A percentile compares a stretch with the other conserved stretches of the same genome.
Evolutionary conservation across 306 rosid species (phyloP).

Genomic region (Cucurbita moschata): DNA sequence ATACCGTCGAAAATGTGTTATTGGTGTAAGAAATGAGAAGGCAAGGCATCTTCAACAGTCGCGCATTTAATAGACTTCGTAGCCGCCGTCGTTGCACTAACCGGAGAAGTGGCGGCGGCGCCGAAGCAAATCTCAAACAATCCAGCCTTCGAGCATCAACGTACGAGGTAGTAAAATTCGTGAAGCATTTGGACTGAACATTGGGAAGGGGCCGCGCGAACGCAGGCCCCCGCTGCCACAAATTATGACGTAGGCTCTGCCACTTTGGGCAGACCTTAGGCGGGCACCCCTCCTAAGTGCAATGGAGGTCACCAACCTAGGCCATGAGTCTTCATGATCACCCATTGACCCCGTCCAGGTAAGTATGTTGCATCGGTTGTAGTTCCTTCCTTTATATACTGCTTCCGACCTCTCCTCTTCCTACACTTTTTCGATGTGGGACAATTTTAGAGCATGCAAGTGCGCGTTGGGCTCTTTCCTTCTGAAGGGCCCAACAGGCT

Average conservation of each 20-base stretch:
- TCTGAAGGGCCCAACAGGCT: no score
- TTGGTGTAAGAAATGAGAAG: slow-evolving; percentile 33
- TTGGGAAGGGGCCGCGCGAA: slow-evolving; percentile 50
- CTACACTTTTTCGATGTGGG: no score
- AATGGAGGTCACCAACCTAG: slow-evolving; percentile 38
- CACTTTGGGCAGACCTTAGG: slow-evolving; percentile 28
- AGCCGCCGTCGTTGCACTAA: background rate
- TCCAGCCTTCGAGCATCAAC: no score
- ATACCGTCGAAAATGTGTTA: slow-evolving; percentile 31
- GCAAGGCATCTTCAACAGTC: slow-evolving; percentile 31
- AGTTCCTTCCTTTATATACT: no score
- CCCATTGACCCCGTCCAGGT: slow-evolving; percentile 36
- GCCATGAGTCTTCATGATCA: slow-evolving; percentile 18
- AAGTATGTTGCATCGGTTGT: slow-evolving; percentile 7
- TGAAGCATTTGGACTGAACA: accelerated
- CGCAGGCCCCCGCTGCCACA: slow-evolving; percentile 58
- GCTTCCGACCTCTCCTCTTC: no score
- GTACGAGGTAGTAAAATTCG: no score
- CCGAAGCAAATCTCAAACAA: background rate
- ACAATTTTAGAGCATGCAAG: no score
- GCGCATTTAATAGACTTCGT: slow-evolving; percentile 28
- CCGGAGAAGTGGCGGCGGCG: background rate
- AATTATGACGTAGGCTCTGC: slow-evolving; percentile 54
- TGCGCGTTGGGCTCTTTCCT: no score
- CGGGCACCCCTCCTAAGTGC: slow-evolving; percentile 22